These are phyloP conservation scores for Lasiodiplodia hormozganensis DNA, from an alignment of 2,329 filamentous ascomycete species.

Conservation along the genomic window DNA sequence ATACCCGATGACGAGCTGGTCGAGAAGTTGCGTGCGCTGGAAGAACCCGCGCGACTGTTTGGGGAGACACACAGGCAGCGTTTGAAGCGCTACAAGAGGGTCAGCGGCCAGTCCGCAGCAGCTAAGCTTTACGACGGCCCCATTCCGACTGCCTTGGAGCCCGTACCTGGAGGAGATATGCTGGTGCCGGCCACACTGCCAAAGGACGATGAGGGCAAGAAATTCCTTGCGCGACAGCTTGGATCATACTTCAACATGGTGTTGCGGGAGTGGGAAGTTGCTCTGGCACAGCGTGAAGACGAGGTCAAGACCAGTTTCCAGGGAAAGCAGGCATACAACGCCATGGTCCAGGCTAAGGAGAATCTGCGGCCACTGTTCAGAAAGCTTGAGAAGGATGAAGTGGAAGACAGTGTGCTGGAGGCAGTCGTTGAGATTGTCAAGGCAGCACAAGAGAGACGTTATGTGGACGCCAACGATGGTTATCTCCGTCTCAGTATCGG, in stretches of 20 bases:
- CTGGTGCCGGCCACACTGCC: constrained; percentile 72
- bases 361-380: constrained; percentile 91
- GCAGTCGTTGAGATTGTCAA: constrained; percentile 91
- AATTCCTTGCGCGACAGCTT: constrained; percentile 83
- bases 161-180: constrained; percentile 87
- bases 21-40: constrained; percentile 70
- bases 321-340: constrained; percentile 80
- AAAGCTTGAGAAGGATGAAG: constrained; percentile 80
- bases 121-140: constrained; percentile 71
- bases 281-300: constrained; percentile 67
- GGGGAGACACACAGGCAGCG: constrained; percentile 77
- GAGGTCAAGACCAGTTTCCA: constrained; percentile 74
- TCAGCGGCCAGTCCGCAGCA: constrained; percentile 55
- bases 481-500: constrained; percentile 93
- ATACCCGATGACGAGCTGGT: constrained; percentile 75
- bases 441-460: constrained; percentile 86
- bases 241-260: constrained; percentile 97
- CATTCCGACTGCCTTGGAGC: constrained; percentile 82
- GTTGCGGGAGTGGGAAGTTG: constrained; percentile 83
- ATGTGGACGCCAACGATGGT: constrained; percentile 95
- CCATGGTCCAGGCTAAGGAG: constrained; percentile 85
- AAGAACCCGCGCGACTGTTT: constrained; percentile 78
- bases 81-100: constrained; percentile 72
- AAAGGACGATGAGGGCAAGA: constrained; percentile 68
- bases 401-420: constrained; percentile 79